A percentile compares a stretch with the other conserved stretches of the same genome.
These are phyloP conservation scores for Venturia nashicola DNA, from an alignment of 2,329 filamentous ascomycete species.

Conservation along the genomic window DNA sequence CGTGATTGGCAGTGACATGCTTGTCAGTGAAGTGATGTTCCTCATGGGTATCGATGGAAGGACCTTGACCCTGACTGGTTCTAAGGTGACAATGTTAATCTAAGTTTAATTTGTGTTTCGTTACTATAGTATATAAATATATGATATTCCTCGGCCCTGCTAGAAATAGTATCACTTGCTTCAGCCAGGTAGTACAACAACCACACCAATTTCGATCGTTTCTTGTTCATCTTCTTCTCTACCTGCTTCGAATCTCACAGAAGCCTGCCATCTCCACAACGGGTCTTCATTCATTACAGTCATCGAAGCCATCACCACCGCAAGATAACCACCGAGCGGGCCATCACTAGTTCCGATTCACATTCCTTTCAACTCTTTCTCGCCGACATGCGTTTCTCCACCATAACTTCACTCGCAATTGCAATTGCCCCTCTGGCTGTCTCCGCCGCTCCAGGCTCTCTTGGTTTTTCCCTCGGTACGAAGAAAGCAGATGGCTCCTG, in stretches of 20 bases:
- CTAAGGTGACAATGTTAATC: not conserved
- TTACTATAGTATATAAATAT: not conserved
- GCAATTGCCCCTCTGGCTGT: conserved; percentile 28
- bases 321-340: not conserved
- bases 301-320: not conserved
- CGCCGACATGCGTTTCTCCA: conserved; percentile 24
- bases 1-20: no score
- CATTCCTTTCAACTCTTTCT: not conserved
- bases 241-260: not conserved
- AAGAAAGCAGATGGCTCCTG: conserved; percentile 49
- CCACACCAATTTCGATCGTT: not conserved
- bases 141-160: not conserved
- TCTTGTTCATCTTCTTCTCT: not conserved
- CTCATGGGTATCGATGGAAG: not conserved
- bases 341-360: not conserved
- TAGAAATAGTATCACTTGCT: not conserved
- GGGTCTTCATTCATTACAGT: not conserved
- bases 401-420: conserved; percentile 20
- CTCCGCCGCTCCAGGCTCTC: conserved; percentile 39
- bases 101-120: not conserved
- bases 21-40: not conserved
- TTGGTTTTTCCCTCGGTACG: conserved; percentile 56
- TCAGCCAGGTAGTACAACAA: not conserved
- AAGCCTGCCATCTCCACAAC: not conserved
- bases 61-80: not conserved